phyloP scores from a whole-genome alignment of 352 stramenopile genomes.

The Phytophthora niederhauseri region DNA sequence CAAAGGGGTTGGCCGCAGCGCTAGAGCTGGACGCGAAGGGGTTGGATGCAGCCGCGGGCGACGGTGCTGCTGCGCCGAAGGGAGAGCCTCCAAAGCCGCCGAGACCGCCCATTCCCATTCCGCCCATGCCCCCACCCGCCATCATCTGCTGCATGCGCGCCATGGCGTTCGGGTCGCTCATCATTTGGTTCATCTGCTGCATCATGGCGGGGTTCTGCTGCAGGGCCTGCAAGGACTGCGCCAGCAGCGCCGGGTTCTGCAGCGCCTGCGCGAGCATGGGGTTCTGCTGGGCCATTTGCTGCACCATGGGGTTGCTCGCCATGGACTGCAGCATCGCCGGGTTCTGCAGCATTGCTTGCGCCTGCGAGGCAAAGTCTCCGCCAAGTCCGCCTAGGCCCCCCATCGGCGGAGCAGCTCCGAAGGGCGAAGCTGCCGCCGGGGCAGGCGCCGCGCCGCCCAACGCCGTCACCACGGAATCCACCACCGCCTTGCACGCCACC shows the following conservation, averaged over 20 bases:
- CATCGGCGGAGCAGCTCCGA: conserved; percentile 27
- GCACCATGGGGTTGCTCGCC: conserved; percentile 71
- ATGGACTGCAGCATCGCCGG: conserved; percentile 74
- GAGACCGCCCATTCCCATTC: conserved; percentile 15
- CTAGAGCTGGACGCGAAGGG: conserved; percentile 5
- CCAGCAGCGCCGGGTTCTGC: conserved; percentile 74
- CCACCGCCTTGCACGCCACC: conserved; percentile 63
- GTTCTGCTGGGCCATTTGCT: conserved; percentile 82
- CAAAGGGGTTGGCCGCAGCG: conserved; percentile 20
- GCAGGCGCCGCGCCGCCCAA: conserved; percentile 12
- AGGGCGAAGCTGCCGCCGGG: conserved; percentile 9
- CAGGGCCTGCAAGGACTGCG: conserved; percentile 67
- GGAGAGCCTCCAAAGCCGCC: conserved; percentile 31
- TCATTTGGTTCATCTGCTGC: conserved; percentile 83
- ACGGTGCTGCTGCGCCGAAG: conserved; percentile 35
- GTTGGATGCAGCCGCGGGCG: conserved; percentile 18
- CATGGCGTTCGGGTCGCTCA: conserved; percentile 77
- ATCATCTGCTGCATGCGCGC: conserved; percentile 79
- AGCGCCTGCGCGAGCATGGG: conserved; percentile 80
- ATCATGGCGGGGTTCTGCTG: conserved; percentile 86
- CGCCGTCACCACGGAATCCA: conserved; percentile 49
- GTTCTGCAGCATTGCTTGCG: conserved; percentile 76
- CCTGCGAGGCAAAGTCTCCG: conserved; percentile 56
- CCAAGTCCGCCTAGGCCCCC: conserved; percentile 17
- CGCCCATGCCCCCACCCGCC: conserved; percentile 32